Base-by-base conservation (phyloP, 1,284 basidiomycete species). In the Abortiporus biennis region DNA sequence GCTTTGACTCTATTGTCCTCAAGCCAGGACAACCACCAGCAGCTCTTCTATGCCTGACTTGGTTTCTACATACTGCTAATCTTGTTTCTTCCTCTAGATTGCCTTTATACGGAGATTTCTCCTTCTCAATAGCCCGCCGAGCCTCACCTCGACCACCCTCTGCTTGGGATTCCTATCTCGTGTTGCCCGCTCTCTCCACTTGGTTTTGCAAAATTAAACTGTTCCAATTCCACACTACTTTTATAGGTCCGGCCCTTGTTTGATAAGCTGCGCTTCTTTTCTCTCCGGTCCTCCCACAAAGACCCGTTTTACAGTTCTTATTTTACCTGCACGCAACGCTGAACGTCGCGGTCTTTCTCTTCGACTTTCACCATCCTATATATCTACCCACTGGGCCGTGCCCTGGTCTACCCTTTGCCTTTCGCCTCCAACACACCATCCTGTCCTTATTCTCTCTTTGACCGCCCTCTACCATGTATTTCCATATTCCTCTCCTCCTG, bases 401-500 rank as follows among this genome's bases (percentile, higher is more conserved):
- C 48, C 48, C 41, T 37, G 46, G 46, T 45, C 40, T 5, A 6
- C 19, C 27, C 15, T 21, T 9, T 29, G n/a, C n/a, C 8, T 8
- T 29, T n/a, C 8, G 27, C 9, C n/a, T 8, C 23, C 5, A 15
- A 15, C 9, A 12, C 11, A 6, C 21, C 19, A 9, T 9, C 36
- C 17, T 13, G 16, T n/a, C 39, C 22, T 21, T n/a, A 33, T 17
- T 35, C 31, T 19, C 15, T 42, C 31, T 25, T 42, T 35, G 8
- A 16, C 40, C 21, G 6, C n/a, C 13, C 15, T n/a, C 42, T 42
- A 47, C 29, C 40, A 59, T 61, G 58, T 47, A 50, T 43, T 33
- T 54, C 37, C 51, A 49, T 36, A 21, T 56, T 35, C 51, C 55
- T 3, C 41, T 58, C 33, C 38, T 55, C 39, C 47, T 56, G 39